Evolutionary conservation across 305 asterid species (phyloP).

Genomic region (Andrographis paniculata): DNA sequence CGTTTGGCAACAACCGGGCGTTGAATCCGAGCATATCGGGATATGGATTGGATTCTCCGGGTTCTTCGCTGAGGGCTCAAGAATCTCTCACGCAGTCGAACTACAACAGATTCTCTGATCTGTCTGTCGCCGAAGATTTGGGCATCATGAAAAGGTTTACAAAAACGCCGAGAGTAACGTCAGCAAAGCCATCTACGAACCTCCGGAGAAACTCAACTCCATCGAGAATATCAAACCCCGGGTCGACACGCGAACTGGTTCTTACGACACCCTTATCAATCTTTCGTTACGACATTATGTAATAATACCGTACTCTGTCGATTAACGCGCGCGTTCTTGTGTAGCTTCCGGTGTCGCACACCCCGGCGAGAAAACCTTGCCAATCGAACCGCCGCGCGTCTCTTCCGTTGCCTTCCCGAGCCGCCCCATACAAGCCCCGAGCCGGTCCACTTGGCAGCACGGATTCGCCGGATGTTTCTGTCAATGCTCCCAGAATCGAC

Average conservation of each 20-base stretch:
- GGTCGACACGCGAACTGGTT: constrained; percentile 95
- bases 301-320: neutral
- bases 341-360: constrained; percentile 86
- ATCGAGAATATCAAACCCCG: constrained; percentile 62
- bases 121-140: constrained; percentile 37
- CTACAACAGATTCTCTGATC: constrained; percentile 29
- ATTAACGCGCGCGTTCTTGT: too few relatives aligned
- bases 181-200: constrained; percentile 37
- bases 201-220: constrained; percentile 51
- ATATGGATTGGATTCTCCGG: constrained; percentile 46
- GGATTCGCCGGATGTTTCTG: constrained; percentile 69
- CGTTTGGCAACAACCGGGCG: constrained; percentile 78
- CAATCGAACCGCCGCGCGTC: constrained; percentile 58
- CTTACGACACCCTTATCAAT: constrained; percentile 8
- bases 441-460: constrained; percentile 34
- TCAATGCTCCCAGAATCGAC: constrained; percentile 88
- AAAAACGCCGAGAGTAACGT: constrained; percentile 37
- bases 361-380: constrained; percentile 55
- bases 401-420: constrained; percentile 49
- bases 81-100: constrained; percentile 35
- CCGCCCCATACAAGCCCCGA: constrained; percentile 32
- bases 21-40: constrained; percentile 95
- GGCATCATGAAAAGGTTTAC: constrained; percentile 24
- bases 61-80: constrained; percentile 42
- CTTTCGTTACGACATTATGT: too few relatives aligned